Evolutionary conservation across 441 rosid genomes (phyloP), one percentile per base, ranked within the genome.

Genomic region (Macaranga tanarius): DNA sequence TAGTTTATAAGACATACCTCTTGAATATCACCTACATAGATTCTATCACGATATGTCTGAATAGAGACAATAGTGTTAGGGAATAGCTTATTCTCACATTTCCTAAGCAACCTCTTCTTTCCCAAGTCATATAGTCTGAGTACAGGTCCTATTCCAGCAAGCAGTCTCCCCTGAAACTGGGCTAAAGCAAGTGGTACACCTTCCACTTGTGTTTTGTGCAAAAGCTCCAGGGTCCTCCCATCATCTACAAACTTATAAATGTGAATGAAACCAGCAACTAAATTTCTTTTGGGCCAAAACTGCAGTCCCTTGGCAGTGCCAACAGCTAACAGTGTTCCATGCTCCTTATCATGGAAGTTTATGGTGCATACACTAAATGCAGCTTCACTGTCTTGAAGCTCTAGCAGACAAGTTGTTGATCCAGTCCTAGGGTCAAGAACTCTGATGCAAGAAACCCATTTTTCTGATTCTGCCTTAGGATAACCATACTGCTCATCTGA

Each of bases 371-470:
- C 71, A 70, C 98, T 95, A 77, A 88, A 92, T 10, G 99, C 99
- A 74, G 98, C 98, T 84, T 91, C 99, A 76, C 85, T 92, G 76
- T 95, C 98, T 81, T 95, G 99, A 80, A 95, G 98, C 81, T 95
- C 99, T 75, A 92, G 85, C 64, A 92, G 85, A 86, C 97, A 95
- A 57, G 97, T 91, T n/a, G 99, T 92, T 58, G 78, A 63, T 50
- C 91, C 88, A n/a, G 93, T 85, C 80, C 84, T 90, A 10, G 97
- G 96, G 76, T 95, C 99, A 72, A 95, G 91, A 75, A 95, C 88
- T 85, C 99, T 86, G 69, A 95, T 95, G 86, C 99, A 92, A 73
- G 99, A 95, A 78, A 88, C 98, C 96, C 99, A 95, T 81, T 84
- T 89, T 19, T 85, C 96, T 10, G 97, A 86, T 82, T 87, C 99